phyloP scores from a whole-genome alignment of 768 basidiomycete species.

The Agaricus sinodeliciosus region DNA sequence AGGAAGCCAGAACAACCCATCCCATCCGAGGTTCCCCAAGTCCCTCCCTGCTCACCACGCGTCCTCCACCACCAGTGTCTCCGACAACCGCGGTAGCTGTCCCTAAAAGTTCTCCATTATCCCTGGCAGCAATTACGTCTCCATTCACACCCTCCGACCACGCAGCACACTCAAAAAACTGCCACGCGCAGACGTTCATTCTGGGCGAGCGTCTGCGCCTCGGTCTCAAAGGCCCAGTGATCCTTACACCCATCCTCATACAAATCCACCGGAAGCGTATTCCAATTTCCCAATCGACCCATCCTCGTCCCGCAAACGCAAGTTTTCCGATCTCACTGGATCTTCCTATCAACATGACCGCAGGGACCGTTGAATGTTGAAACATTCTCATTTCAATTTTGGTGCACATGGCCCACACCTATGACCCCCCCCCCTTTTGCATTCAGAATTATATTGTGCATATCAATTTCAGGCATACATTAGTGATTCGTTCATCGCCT shows the following conservation, averaged over 20 bases:
- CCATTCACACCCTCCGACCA: constrained; percentile 26
- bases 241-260: constrained; percentile 13
- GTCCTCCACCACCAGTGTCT: constrained; percentile 18
- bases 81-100: constrained; percentile 13
- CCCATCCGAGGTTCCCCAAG: constrained; percentile 19
- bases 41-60: constrained; percentile 15
- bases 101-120: constrained; percentile 27
- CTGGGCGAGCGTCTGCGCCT: constrained; percentile 79
- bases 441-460: constrained; percentile 11
- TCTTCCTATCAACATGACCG: neutral
- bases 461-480: constrained; percentile 4
- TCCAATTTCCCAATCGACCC: constrained; percentile 23
- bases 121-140: constrained; percentile 34
- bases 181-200: constrained; percentile 68
- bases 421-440: constrained; percentile 6
- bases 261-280: constrained; percentile 19
- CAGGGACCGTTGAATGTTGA: constrained; percentile 2
- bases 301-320: constrained; percentile 22
- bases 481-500: constrained; percentile 8
- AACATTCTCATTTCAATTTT: constrained; percentile 1
- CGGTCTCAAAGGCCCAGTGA: constrained; percentile 37
- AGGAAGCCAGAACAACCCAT: constrained; percentile 16
- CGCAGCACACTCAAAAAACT: constrained; percentile 58
- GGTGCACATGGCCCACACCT: constrained; percentile 13
- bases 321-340: constrained; percentile 16